phyloP scores from a whole-genome alignment of 2,329 filamentous ascomycete species.

The Cladorrhinum sp. region DNA sequence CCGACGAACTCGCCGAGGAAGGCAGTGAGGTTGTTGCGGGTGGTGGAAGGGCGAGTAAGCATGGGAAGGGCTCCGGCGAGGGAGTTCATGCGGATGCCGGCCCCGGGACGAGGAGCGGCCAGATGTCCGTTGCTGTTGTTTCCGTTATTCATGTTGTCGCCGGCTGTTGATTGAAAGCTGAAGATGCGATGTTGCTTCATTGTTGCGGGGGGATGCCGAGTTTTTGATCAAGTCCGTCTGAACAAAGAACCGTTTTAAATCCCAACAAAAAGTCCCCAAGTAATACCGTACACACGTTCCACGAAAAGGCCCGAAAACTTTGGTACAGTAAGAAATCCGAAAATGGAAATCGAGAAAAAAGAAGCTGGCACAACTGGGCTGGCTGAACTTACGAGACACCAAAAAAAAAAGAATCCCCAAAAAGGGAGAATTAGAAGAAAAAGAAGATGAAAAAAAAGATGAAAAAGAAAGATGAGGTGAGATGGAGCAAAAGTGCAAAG shows the following conservation, averaged over 20 bases:
- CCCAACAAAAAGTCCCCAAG: too few species aligned
- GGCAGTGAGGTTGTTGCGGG: constrained; percentile 33
- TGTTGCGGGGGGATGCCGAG: neutral
- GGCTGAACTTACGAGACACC: too few species aligned
- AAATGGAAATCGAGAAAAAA: too few species aligned
- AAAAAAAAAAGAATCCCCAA: neutral
- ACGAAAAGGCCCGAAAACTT: too few species aligned
- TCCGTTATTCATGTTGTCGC: neutral
- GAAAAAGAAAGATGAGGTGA: neutral
- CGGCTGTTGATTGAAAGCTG: neutral
- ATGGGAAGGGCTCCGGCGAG: constrained; percentile 17
- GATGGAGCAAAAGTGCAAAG: neutral
- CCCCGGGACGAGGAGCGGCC: constrained; percentile 4
- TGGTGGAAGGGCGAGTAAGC: constrained; percentile 16
- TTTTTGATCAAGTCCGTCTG: neutral
- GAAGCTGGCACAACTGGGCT: too few species aligned
- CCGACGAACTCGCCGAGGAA: constrained; percentile 42
- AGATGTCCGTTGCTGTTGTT: constrained; percentile 12
- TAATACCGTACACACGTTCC: too few species aligned
- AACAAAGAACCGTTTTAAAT: neutral
- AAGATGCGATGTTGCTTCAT: neutral
- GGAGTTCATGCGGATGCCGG: neutral
- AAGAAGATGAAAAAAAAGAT: neutral
- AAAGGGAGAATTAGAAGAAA: neutral
- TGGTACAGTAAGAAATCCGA: too few species aligned